Evolutionary conservation across 441 rosid genomes (phyloP).

Genomic region (Iberis amara): DNA sequence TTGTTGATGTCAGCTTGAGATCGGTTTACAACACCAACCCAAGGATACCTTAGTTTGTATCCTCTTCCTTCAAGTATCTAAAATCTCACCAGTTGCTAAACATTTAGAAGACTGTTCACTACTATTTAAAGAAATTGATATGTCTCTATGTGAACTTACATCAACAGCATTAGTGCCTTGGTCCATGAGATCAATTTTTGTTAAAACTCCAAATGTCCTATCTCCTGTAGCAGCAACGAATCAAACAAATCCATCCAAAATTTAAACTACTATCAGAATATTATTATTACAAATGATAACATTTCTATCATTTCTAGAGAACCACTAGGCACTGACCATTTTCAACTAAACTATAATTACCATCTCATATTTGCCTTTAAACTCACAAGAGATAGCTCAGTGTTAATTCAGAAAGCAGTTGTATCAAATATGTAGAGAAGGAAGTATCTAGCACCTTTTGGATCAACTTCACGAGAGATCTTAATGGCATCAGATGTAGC

Average conservation of each 20-base stretch:
- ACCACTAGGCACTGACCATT: conserved; percentile 2
- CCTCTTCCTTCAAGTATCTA: conserved; percentile 88
- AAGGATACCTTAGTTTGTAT: conserved; percentile 75
- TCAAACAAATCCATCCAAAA: conserved; percentile 11
- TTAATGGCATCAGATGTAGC: conserved; percentile 94
- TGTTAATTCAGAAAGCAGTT: conserved; percentile 8
- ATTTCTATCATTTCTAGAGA: neutral
- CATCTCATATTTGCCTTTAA: neutral
- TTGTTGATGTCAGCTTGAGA: conserved; percentile 96
- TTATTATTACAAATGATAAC: neutral
- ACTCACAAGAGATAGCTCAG: neutral
- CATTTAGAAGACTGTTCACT: neutral
- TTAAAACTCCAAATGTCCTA: conserved; percentile 85
- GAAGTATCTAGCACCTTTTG: conserved; percentile 48
- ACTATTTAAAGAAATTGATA: neutral
- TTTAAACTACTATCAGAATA: conserved; percentile 11
- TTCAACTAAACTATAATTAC: conserved; percentile 8
- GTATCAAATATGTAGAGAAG: neutral
- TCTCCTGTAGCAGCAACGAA: conserved; percentile 52
- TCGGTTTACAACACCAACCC: conserved; percentile 94
- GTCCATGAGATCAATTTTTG: conserved; percentile 96
- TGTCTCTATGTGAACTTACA: conserved; percentile 43
- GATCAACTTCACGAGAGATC: conserved; percentile 91
- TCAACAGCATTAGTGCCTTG: conserved; percentile 91
- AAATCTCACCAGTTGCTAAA: conserved; percentile 8